Conservation (phyloP, 495 filamentous ascomycete species). For the Viridothelium virens region DNA sequence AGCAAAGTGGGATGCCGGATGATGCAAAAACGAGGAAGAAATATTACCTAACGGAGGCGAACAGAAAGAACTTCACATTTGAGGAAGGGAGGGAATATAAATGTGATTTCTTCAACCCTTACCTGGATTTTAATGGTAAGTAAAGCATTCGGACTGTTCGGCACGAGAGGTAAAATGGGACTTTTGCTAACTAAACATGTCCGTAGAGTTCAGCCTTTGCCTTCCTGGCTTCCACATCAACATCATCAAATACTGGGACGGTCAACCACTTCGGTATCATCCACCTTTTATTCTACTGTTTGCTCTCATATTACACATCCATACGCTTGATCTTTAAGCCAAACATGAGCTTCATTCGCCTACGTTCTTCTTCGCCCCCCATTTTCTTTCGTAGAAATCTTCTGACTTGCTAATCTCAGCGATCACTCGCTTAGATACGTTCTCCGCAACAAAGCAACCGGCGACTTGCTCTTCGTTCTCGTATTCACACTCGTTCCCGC, state of each 20-base stretch:
- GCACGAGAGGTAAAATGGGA: too few relatives aligned
- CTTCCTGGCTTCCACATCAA: conserved; percentile 72
- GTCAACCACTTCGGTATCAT: conserved; percentile 44
- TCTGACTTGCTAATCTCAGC: conserved; percentile 35
- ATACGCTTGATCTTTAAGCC: conserved; percentile 1
- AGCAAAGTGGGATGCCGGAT: conserved; percentile 35
- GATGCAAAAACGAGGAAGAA: conserved; percentile 34
- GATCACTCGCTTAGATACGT: conserved; percentile 76
- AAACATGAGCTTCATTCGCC: conserved; percentile 13
- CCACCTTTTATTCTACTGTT: not conserved
- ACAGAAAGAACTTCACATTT: conserved; percentile 47
- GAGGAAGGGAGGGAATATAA: conserved; percentile 56
- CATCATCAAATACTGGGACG: conserved; percentile 78
- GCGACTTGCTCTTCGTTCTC: conserved; percentile 67
- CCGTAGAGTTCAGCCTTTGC: conserved; percentile 60
- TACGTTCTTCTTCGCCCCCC: conserved; percentile 3
- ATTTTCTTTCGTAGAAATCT: conserved; percentile 5
- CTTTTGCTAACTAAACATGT: conserved; percentile 6
- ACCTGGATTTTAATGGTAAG: conserved; percentile 71
- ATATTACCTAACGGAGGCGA: conserved; percentile 38
- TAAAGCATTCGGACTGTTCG: conserved; percentile 8
- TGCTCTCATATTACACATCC: conserved; percentile 17
- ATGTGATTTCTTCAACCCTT: conserved; percentile 87
- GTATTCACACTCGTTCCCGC: conserved; percentile 64
- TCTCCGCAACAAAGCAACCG: conserved; percentile 64